Percentiles rank a stretch among this genome's conserved stretches.
Conservation (phyloP, 129 eudicot species). For the Helianthus tuberosus region DNA sequence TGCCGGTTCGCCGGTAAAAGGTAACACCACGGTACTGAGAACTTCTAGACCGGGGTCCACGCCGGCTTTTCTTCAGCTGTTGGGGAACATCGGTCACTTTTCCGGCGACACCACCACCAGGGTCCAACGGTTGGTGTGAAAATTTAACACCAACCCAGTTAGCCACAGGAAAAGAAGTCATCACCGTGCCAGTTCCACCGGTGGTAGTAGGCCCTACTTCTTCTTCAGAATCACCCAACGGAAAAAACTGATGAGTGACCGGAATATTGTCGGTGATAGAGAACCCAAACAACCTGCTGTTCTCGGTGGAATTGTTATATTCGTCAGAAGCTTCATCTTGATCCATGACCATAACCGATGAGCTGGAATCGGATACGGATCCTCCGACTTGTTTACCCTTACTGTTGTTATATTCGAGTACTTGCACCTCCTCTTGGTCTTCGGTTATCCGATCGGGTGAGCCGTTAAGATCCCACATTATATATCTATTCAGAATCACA, state of each 20-base stretch:
- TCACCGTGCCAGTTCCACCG: slow-evolving; percentile 10
- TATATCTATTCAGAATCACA: neutral
- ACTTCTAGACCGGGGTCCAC: slow-evolving; percentile 92
- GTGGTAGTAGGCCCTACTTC: slow-evolving; percentile 14
- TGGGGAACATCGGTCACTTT: slow-evolving; percentile 44
- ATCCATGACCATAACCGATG: slow-evolving; percentile 61
- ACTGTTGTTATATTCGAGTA: slow-evolving; percentile 11
- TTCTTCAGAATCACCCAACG: slow-evolving; percentile 46
- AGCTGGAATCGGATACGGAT: slow-evolving; percentile 68
- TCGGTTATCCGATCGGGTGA: slow-evolving; percentile 50
- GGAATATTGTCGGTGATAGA: slow-evolving; percentile 41
- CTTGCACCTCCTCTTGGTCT: neutral
- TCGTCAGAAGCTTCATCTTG: slow-evolving; percentile 34
- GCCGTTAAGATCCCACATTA: slow-evolving; percentile 95
- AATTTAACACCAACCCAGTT: slow-evolving; percentile 74
- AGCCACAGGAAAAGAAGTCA: slow-evolving; percentile 46
- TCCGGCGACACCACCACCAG: slow-evolving; percentile 22
- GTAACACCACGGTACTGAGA: slow-evolving; percentile 96
- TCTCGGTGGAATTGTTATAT: slow-evolving; percentile 32
- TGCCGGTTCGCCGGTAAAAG: slow-evolving; percentile 93
- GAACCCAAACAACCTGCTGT: slow-evolving; percentile 57
- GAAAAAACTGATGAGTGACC: slow-evolving; percentile 80
- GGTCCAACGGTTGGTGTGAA: slow-evolving; percentile 40
- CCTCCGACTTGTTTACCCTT: slow-evolving; percentile 57
- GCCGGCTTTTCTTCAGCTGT: slow-evolving; percentile 80